Percentiles rank a stretch among this genome's conserved stretches.
phyloP scores from a whole-genome alignment of 2,329 filamentous ascomycete genomes.

The Periglandula ipomoeae region DNA sequence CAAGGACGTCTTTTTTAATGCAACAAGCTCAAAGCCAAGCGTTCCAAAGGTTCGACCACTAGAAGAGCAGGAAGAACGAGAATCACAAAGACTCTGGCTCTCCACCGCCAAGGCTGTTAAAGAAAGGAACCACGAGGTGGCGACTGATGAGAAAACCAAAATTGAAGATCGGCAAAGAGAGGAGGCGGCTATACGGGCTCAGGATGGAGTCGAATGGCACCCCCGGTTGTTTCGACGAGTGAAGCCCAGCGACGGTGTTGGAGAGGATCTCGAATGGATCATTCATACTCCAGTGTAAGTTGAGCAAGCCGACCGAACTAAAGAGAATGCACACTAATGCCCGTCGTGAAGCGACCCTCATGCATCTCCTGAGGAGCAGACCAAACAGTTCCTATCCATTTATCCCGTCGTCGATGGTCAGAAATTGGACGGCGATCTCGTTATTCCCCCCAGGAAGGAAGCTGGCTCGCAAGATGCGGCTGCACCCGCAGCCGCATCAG shows the following conservation, averaged over 20 bases:
- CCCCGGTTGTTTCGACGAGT: constrained; percentile 77
- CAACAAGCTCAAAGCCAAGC: constrained; percentile 65
- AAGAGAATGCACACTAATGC: constrained; percentile 11
- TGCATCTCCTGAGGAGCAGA: constrained; percentile 57
- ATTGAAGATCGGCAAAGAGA: constrained; percentile 89
- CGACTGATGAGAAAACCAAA: constrained; percentile 92
- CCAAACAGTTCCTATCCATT: constrained; percentile 77
- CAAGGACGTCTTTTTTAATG: constrained; percentile 85
- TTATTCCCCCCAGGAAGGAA: constrained; percentile 39
- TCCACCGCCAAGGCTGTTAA: constrained; percentile 75
- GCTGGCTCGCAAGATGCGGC: neutral
- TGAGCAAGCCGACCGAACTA: neutral
- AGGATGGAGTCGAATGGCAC: constrained; percentile 77
- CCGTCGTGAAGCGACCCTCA: constrained; percentile 18
- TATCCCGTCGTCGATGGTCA: constrained; percentile 79
- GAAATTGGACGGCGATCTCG: constrained; percentile 42
- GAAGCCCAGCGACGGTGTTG: constrained; percentile 67
- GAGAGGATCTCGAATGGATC: constrained; percentile 91
- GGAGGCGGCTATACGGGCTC: constrained; percentile 70
- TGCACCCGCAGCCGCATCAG: too few species aligned
- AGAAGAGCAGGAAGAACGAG: constrained; percentile 78
- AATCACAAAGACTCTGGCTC: constrained; percentile 83
- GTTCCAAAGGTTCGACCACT: constrained; percentile 66
- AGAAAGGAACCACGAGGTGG: constrained; percentile 74
- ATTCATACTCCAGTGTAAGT: constrained; percentile 75